Base-by-base conservation (phyloP, 371 early-diverging fungal genomes). In the Circinella minor region DNA sequence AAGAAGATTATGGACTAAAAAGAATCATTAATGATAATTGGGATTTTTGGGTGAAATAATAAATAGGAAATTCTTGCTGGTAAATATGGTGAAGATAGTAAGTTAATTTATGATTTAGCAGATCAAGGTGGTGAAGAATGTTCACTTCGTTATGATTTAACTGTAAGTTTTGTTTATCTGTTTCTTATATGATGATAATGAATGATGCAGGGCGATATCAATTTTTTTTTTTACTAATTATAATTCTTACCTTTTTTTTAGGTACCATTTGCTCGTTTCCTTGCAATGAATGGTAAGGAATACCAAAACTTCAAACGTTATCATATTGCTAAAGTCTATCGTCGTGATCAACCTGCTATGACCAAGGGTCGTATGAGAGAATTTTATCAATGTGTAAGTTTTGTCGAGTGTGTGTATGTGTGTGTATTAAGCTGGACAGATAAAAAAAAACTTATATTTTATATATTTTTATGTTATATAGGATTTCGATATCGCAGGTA, bases 41-140 rank as follows among this genome's bases (percentile, higher is more conserved):
- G 43, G 43, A 43, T 43, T 43, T 43, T 9, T 43, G 43, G 43
- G 11, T 43, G 27, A 17, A 70, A 27, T 1, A 15, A 51, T 15
- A 51, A 51, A 15, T 27, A 57, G 57, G 96, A 97, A 69, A 96
- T 99, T 69, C 87, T 99, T 27, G 78, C 93, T 4, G 98, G 99
- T 69, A 99, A 99, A 82, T 99, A 99, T 73, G 99, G 99, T 27
- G 99, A 99, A 78, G 99, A 99, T 84, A 92, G 94, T 76, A 99
- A 99, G 84, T 88, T 99, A 65, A 99, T 99, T 70, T 99, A 97
- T 75, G 98, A 99, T 81, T 83, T 99, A 47, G 91, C 93, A 71
- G 99, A 99, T 78, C 99, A 99, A 75, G 99, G 99, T 46, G 99
- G 99, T 36, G 99, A 99, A 76, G 86, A 91, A 72, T 98, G 97